These are phyloP conservation scores for Artemisia annua DNA, from an alignment of 129 eudicot species.

Conservation along the genomic window DNA sequence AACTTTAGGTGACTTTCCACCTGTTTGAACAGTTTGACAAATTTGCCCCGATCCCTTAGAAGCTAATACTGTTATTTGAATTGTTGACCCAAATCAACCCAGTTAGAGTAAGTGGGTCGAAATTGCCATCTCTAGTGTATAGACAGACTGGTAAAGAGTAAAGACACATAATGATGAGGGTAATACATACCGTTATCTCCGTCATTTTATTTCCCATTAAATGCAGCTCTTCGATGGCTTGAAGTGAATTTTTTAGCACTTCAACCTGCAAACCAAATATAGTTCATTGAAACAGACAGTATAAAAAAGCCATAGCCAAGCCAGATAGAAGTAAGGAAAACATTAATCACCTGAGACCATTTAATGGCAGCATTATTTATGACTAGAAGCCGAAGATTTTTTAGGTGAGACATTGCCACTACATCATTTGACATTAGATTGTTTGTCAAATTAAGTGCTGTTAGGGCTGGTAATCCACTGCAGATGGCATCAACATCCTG, in stretches of 20 bases:
- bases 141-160: background rate
- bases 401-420: conserved; percentile 46
- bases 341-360: conserved; percentile 66
- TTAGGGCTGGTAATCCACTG: conserved; percentile 63
- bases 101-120: background rate
- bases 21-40: no score
- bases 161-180: conserved; percentile 17
- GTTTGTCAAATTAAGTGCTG: conserved; percentile 66
- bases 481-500: conserved; percentile 84
- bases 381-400: conserved; percentile 64
- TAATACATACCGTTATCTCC: conserved; percentile 58
- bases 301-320: background rate
- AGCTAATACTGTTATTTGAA: background rate
- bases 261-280: conserved; percentile 63
- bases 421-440: conserved; percentile 58
- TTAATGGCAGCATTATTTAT: conserved; percentile 68
- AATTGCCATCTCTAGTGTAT: background rate
- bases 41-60: background rate
- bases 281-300: background rate
- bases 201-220: conserved; percentile 72
- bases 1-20: no score
- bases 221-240: conserved; percentile 84
- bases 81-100: background rate
- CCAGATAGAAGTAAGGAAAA: conserved; percentile 16
- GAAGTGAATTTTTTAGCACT: conserved; percentile 61